Base-by-base conservation (phyloP, 805 yeast species). In the Candida pseudofarinosa region DNA sequence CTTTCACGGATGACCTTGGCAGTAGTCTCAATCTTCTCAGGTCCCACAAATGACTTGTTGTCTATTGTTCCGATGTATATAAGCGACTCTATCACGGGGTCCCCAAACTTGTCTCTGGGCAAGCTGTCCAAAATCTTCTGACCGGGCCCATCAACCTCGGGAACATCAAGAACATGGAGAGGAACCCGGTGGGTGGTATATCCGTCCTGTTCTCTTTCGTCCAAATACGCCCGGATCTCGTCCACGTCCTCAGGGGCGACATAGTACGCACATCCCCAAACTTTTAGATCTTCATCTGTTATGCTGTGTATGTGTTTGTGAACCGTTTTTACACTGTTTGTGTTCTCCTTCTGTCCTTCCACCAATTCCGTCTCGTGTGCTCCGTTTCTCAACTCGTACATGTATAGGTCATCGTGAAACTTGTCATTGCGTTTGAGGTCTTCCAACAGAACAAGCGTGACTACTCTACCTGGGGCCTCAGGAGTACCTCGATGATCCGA, bases 401-500 rank as follows among this genome's bases (percentile, higher is more conserved):
- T 48, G 23, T 56, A 58, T 7, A 79, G 59, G 51, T 80, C 81
- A 2, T 63, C 47, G 30, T 69, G 66, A 43, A 80, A 74, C 2
- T 42, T 50, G 0, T 51, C 44, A 46, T 78, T 68, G 2, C 52
- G 41, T 19, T 75, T 57, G 14, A 85, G 70, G 44, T 79, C 80
- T 5, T 74, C 73, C 36, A 76, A 67, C 7, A 89, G 77, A 1
- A 90, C 70, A 37, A 90, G 66, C 0, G 97, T 90, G 7, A 79
- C 96, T 1, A 90, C 97, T 28, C 97, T 64, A 0, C 98, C 98
- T 1, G 95, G 96, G n/a, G 65, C 58, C 43, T 79, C 86, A 0
- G 88, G 88, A 0, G 95, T 85, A 1, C 97, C 97, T 41, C 97
- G 66, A 60, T 91, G 96, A 59, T 90, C 97, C 18, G 83, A 79